A percentile compares a stretch with the other conserved stretches of the same genome.
These are phyloP conservation scores for Fusarium sp. DNA, from an alignment of 2,329 filamentous ascomycete genomes.

Conservation along the genomic window DNA sequence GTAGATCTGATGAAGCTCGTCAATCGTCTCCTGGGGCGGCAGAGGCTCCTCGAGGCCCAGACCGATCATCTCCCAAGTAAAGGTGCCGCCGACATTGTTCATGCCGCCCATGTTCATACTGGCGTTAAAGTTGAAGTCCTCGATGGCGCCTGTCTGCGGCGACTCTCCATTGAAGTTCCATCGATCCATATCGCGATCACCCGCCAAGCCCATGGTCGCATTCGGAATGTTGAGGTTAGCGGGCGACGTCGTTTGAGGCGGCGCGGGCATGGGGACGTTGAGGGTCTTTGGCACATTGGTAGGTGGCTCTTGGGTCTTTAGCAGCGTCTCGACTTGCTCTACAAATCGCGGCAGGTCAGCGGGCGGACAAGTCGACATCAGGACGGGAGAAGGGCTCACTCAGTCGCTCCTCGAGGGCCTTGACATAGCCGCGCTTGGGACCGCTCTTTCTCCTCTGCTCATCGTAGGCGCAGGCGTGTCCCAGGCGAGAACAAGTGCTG, in stretches of 20 bases:
- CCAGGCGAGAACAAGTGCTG: constrained; percentile 87
- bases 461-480: constrained; percentile 90
- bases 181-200: constrained; percentile 62
- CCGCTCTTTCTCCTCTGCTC: constrained; percentile 95
- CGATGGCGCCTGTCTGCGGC: constrained; percentile 59
- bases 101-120: constrained; percentile 62
- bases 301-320: constrained; percentile 79
- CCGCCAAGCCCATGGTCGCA: constrained; percentile 59
- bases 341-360: constrained; percentile 21
- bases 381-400: constrained; percentile 67
- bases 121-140: constrained; percentile 69
- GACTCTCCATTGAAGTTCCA: constrained; percentile 69
- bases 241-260: constrained; percentile 48
- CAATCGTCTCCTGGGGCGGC: constrained; percentile 72
- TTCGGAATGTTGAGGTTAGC: constrained; percentile 52
- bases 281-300: constrained; percentile 48
- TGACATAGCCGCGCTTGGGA: constrained; percentile 93
- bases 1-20: constrained; percentile 90
- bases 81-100: constrained; percentile 64
- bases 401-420: constrained; percentile 90
- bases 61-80: constrained; percentile 83
- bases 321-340: constrained; percentile 93
- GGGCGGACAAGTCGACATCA: constrained; percentile 23
- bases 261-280: constrained; percentile 39
- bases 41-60: constrained; percentile 70